Evolutionary conservation across 192 early-diverging fungal genomes (phyloP).

Genomic region (Lobosporangium transversale): DNA sequence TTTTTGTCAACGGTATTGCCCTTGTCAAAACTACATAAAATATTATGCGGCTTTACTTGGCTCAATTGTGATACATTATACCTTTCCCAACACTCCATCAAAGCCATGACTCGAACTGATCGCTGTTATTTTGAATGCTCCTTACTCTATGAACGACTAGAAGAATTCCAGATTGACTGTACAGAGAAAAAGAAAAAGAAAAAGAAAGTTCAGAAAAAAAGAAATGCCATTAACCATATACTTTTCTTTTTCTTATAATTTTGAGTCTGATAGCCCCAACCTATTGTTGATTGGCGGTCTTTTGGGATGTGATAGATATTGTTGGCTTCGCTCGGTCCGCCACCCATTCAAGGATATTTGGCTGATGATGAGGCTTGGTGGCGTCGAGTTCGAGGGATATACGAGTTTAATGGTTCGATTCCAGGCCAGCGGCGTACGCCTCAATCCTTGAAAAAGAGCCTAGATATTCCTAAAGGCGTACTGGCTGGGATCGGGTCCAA

Average conservation of each 20-base stretch:
- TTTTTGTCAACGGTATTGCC: too few species aligned
- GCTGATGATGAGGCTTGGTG: constrained; percentile 12
- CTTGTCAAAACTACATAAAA: too few species aligned
- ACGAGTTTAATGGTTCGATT: neutral
- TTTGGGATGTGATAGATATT: constrained; percentile 40
- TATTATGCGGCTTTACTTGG: too few species aligned
- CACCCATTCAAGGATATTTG: neutral
- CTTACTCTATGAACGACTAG: too few species aligned
- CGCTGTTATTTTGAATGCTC: too few species aligned
- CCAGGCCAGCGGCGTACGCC: constrained; percentile 20
- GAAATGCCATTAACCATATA: neutral
- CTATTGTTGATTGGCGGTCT: too few species aligned
- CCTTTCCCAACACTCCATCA: too few species aligned
- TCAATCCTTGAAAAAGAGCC: constrained; percentile 31
- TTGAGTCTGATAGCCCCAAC: too few species aligned
- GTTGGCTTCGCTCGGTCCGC: neutral
- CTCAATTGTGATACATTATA: too few species aligned
- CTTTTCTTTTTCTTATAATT: neutral
- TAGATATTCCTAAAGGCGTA: too few species aligned
- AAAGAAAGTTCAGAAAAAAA: neutral
- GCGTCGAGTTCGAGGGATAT: constrained; percentile 19
- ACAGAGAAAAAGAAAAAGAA: neutral
- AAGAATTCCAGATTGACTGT: too few species aligned
- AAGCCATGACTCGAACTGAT: too few species aligned
- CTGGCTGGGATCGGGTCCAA: constrained; percentile 24